Base-by-base conservation (phyloP, 345 rosid species). In the Lagerstroemia speciosa region DNA sequence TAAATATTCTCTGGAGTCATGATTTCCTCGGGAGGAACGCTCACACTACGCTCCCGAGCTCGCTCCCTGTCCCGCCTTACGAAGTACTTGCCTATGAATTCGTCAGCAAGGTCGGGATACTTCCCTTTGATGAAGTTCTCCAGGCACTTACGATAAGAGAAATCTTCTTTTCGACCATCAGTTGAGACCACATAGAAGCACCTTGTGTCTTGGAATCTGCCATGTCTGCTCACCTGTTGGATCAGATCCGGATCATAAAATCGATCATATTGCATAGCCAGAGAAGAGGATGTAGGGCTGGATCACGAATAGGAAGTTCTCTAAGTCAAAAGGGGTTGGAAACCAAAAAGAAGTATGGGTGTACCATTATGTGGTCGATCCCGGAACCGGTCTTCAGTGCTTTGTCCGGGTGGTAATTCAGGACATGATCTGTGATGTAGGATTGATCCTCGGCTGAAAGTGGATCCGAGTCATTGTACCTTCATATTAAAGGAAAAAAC, bases 391-490 rank as follows among this genome's bases (percentile, higher is more conserved):
- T 77, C 81, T 94, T 94, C 8, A 33, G 62, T 5, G 78, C 92
- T 76, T 86, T 89, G 29, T 88, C 89, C 6, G 97, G 96, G 82
- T 94, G 99, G 76, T 82, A 79, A 74, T 78, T 77, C 62, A 94
- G 77, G 69, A 94, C 85, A 55, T 82, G 79, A 36, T 92, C 97
- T 3, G 87, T 70, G 5, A 89, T 72, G 53, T 71, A 88, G 2
- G 80, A 72, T 65, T 92, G 88, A 60, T 94, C 93, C 22, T 78
- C 86, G 19, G 86, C 85, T 5, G 97, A 79, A 50, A 92, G 75
- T 15, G 86, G 87, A 75, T 88, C 93, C 64, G 90, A 92, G 74
- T 94, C 97, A 45, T 80, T 83, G 84, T 85, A 86, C 86, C 98
- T 92, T 72, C 72, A 82, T 67, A 76, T n/a, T 30, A 32, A 48